Base-by-base conservation (phyloP, 805 yeast genomes). In the Lipomyces anomalus region DNA sequence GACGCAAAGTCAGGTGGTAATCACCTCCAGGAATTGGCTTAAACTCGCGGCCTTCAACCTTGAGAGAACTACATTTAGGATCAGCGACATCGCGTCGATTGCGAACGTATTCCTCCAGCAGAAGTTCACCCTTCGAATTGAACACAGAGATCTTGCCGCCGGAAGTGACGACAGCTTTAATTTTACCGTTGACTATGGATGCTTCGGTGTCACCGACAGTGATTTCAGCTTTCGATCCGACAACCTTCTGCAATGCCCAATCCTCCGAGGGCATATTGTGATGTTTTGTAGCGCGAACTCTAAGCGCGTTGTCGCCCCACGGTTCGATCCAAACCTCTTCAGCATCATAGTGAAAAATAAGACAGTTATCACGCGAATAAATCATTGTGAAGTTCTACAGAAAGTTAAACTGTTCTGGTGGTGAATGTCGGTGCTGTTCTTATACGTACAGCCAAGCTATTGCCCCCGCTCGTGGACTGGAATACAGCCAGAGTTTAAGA, bases 11-110 rank as follows among this genome's bases (percentile, higher is more conserved):
- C 24, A 49, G 38, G 26, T 46, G 49, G 26, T 40, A 49, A 13
- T 28, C 37, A 3, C 51, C 49, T 17, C 45, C 48, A 2, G 37
- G 40, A 30, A 35, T 24, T 32, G 54, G 39, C 30, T 41, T 36
- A 43, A 52, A 52, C 38, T 52, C 56, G 22, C 56, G 47, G 20
- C 52, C 56, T 17, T 49, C 54, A n/a, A 52, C 52, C 24, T 38
- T 42, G 22, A 52, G 22, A 11, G 56, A 47, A n/a, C 45, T 37
- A 32, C 52, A 46, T 22, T 48, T 46, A 6, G 56, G 56, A 38
- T 52, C 56, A 13, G 42, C 34, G n/a, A 49, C 40, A 36, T 52
- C 56, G 24, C 26, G 17, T 7, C 54, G 43, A 29, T 49, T 49
- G n/a, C 56, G n/a, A n/a, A n/a, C n/a, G n/a, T n/a, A n/a, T n/a